Evolutionary conservation across 768 basidiomycete genomes (phyloP).

Genomic region (Kockovaella imperatae): DNA sequence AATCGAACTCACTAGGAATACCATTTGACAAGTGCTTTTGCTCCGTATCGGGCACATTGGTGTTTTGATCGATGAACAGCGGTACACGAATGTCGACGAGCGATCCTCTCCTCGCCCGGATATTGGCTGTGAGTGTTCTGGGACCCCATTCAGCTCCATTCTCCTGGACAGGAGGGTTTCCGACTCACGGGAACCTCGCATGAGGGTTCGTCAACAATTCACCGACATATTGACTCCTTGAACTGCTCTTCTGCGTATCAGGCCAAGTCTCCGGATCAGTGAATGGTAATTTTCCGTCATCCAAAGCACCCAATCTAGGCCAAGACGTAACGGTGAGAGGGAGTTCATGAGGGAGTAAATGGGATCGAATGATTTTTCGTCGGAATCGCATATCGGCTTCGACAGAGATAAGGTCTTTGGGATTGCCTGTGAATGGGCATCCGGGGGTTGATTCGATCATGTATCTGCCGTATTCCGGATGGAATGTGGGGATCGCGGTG

Average conservation of each 20-base stretch:
- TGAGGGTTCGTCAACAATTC: conserved; percentile 96
- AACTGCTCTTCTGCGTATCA: conserved; percentile 60
- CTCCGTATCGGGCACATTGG: conserved; percentile 42
- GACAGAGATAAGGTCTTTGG: conserved; percentile 77
- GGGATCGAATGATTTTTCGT: conserved; percentile 71
- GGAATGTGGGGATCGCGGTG: conserved; percentile 75
- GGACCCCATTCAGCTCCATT: neutral
- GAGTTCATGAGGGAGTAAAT: conserved; percentile 75
- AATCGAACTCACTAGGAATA: conserved; percentile 58
- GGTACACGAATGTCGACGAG: conserved; percentile 95
- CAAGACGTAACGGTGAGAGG: conserved; percentile 93
- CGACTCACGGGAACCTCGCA: conserved; percentile 88
- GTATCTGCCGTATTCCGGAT: conserved; percentile 96
- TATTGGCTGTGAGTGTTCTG: conserved; percentile 96
- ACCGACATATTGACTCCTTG: conserved; percentile 87
- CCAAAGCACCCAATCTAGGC: conserved; percentile 79
- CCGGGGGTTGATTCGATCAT: conserved; percentile 99
- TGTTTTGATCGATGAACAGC: conserved; percentile 77
- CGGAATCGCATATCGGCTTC: conserved; percentile 93
- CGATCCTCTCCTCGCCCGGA: conserved; percentile 76
- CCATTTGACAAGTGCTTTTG: conserved; percentile 54
- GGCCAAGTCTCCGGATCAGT: conserved; percentile 83
- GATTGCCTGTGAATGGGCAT: conserved; percentile 80
- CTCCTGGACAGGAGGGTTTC: conserved; percentile 7
- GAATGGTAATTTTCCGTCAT: conserved; percentile 62